phyloP scores from a whole-genome alignment of 345 rosid genomes.

The Jatropha curcas region DNA sequence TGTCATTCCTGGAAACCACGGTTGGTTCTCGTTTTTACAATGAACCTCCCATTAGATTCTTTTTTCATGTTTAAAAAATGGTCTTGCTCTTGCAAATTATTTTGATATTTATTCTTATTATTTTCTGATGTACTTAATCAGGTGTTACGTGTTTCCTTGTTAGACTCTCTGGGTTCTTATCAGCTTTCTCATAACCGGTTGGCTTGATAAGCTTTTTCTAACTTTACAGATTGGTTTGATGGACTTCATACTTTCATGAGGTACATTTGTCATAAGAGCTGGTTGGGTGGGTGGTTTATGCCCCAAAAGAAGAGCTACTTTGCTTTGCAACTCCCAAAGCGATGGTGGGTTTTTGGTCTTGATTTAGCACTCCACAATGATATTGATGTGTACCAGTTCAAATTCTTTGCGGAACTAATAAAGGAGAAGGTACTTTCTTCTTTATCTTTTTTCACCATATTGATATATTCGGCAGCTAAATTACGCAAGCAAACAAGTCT shows the following conservation, averaged over 20 bases:
- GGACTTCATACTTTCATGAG: slow-evolving; percentile 99
- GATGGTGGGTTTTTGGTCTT: slow-evolving; percentile 99
- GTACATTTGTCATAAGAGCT: slow-evolving; percentile 94
- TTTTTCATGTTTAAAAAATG: background rate
- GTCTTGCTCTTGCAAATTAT: background rate
- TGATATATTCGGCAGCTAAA: slow-evolving; percentile 6
- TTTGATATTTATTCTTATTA: background rate
- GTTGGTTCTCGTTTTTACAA: slow-evolving; percentile 48
- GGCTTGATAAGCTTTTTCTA: background rate
- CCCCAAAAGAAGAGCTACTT: slow-evolving; percentile 99
- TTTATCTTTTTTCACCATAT: slow-evolving; percentile 10
- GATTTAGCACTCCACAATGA: slow-evolving; percentile 97
- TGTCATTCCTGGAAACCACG: slow-evolving; percentile 96
- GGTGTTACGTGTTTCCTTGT: background rate
- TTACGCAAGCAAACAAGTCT: background rate
- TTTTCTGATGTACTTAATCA: background rate
- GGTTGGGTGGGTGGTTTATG: slow-evolving; percentile 99
- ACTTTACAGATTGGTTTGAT: slow-evolving; percentile 88
- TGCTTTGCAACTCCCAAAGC: slow-evolving; percentile 87
- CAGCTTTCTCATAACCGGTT: background rate
- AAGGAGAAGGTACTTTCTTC: slow-evolving; percentile 63
- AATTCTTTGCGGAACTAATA: slow-evolving; percentile 81
- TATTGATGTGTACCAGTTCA: slow-evolving; percentile 97
- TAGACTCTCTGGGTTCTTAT: background rate
- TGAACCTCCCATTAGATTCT: slow-evolving; percentile 4